Evolutionary conservation across 306 rosid genomes (phyloP).

Genomic region (Glycyrrhiza uralensis): DNA sequence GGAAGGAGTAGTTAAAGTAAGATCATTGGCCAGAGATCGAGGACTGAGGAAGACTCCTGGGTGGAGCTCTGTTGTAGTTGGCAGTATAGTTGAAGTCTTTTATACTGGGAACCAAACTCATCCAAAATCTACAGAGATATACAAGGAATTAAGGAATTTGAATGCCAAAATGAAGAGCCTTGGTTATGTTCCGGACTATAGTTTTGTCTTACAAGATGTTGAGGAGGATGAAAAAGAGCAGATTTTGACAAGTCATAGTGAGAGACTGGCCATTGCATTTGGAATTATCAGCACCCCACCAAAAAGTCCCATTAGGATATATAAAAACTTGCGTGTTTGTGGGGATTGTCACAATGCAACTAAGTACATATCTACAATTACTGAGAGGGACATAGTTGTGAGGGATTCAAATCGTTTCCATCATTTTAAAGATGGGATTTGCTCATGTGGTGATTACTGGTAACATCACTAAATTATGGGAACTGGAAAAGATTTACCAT

Average conservation of each 20-base stretch:
- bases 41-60: conserved; percentile 17
- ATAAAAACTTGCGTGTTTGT: conserved; percentile 11
- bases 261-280: conserved; percentile 50
- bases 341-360: conserved; percentile 16
- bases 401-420: conserved; percentile 19
- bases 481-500: neutral
- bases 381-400: conserved; percentile 13
- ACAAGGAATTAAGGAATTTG: conserved; percentile 39
- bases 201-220: conserved; percentile 50
- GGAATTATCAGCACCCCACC: conserved; percentile 48
- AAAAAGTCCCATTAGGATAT: conserved; percentile 21
- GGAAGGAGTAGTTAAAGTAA: conserved; percentile 19
- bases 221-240: conserved; percentile 53
- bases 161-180: conserved; percentile 40
- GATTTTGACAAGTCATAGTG: conserved; percentile 45
- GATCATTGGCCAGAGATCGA: conserved; percentile 21
- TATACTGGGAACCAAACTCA: conserved; percentile 49
- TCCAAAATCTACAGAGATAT: conserved; percentile 36
- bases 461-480: neutral
- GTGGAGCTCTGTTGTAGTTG: conserved; percentile 37
- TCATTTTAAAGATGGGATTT: conserved; percentile 12
- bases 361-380: conserved; percentile 8
- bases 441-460: conserved; percentile 16
- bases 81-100: conserved; percentile 44
- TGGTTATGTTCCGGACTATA: conserved; percentile 51